Conservation (phyloP, 2,329 filamentous ascomycete species). For the Zasmidium angulare region DNA sequence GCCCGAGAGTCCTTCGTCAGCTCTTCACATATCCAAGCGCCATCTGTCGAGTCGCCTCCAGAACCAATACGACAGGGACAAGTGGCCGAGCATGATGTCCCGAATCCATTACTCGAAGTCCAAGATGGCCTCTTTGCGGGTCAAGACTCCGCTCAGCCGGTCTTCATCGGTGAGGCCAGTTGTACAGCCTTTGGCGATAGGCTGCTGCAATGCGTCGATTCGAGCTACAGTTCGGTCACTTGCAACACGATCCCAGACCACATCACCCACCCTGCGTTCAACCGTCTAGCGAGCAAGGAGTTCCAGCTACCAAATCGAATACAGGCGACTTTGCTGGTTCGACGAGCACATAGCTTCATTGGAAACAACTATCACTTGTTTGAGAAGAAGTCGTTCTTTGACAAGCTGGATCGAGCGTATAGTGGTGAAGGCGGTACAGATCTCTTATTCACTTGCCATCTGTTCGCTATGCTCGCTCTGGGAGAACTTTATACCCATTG, state of each 20-base stretch:
- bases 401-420: slow-evolving; percentile 41
- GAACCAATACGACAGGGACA: slow-evolving; percentile 5
- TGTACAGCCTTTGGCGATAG: slow-evolving; percentile 28
- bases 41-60: background rate
- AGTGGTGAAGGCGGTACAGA: slow-evolving; percentile 36
- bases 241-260: slow-evolving; percentile 22
- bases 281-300: slow-evolving; percentile 14
- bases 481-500: slow-evolving; percentile 49
- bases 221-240: slow-evolving; percentile 5
- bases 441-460: slow-evolving; percentile 40
- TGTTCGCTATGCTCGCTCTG: slow-evolving; percentile 49
- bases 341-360: slow-evolving; percentile 31
- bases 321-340: slow-evolving; percentile 26
- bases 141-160: slow-evolving; percentile 19
- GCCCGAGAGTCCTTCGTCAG: slow-evolving; percentile 6
- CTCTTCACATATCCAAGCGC: background rate
- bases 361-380: slow-evolving; percentile 47
- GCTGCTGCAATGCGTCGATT: slow-evolving; percentile 25
- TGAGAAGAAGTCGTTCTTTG: slow-evolving; percentile 40
- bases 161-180: slow-evolving; percentile 27
- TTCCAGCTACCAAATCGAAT: slow-evolving; percentile 26
- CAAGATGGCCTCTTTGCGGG: slow-evolving; percentile 19
- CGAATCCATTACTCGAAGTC: slow-evolving; percentile 26
- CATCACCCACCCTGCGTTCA: slow-evolving; percentile 20
- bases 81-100: slow-evolving; percentile 19